These are phyloP conservation scores for Cyclocybe aegerita DNA, from an alignment of 768 basidiomycete genomes.

Conservation along the genomic window DNA sequence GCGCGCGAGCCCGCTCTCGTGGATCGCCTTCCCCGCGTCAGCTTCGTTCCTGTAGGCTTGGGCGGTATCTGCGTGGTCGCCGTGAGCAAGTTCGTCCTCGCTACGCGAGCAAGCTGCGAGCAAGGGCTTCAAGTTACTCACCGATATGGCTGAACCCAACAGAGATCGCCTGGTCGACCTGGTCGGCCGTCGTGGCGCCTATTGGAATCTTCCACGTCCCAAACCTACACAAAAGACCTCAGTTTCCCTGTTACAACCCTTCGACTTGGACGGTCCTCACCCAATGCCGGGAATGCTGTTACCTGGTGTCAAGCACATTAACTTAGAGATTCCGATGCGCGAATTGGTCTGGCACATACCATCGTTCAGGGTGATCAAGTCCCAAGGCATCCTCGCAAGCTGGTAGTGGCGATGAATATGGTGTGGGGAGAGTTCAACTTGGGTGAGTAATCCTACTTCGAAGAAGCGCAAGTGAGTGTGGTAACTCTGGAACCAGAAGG, in stretches of 20 bases:
- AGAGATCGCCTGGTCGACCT: slow-evolving; percentile 61
- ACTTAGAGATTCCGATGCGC: no score
- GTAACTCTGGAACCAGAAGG: no score
- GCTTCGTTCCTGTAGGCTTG: slow-evolving; percentile 60
- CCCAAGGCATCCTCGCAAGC: no score
- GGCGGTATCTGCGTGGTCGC: slow-evolving; percentile 46
- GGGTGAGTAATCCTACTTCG: no score
- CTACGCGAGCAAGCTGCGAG: neutral
- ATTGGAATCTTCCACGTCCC: slow-evolving; percentile 68
- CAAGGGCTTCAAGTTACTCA: no score
- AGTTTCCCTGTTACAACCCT: neutral
- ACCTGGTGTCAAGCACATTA: slow-evolving; percentile 27
- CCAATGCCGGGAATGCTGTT: slow-evolving; percentile 51
- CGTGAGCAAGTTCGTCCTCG: neutral
- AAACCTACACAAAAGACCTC: slow-evolving; percentile 29
- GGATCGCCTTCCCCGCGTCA: slow-evolving; percentile 53
- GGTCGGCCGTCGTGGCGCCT: slow-evolving; percentile 48
- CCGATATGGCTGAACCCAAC: slow-evolving; percentile 66
- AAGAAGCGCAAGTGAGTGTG: no score
- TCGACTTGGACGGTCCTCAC: slow-evolving; percentile 11
- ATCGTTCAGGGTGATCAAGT: no score
- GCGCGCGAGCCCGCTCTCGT: slow-evolving; percentile 57
- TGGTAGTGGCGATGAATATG: no score
- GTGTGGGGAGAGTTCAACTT: no score
- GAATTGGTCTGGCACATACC: no score